Evolutionary conservation across 768 basidiomycete species (phyloP), one percentile per base, ranked within the genome.

Genomic region (Hemileccinum rubropunctum): DNA sequence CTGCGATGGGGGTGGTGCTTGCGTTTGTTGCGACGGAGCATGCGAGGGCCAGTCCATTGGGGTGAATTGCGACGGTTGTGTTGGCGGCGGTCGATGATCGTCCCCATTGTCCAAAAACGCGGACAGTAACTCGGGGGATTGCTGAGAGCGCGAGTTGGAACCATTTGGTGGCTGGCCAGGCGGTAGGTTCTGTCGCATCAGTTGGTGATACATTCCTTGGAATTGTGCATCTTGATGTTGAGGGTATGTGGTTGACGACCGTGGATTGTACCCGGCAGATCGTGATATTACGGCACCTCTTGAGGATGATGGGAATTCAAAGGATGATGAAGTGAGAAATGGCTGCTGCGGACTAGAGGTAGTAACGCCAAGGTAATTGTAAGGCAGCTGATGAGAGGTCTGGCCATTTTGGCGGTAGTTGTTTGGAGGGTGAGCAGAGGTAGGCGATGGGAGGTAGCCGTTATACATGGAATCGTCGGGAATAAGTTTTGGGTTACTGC

Each of bases 41-140:
- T 69, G 68, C 6, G 69, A 63, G 17, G 68, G 68, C 68, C 68
- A 69, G 45, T 69, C 68, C n/a, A 69, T 20, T 27, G 68, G 40
- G 4, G 34, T 42, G 10, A 59, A 69, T 13, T 65, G 65, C 1
- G 67, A 54, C 12, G 63, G 17, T n/a, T n/a, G n/a, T 21, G 57
- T 54, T 40, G 54, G 51, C 7, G 62, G 60, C 10, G 51, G 56
- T 27, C 65, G 53, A 14, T 56, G 62, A 23, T 68, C 66, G 11
- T 70, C 64, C 1, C 57, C 42, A 7, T 59, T 62, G 12, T 68
- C 69, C 23, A 69, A 44, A 40, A 63, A 69, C 3, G 62, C 53
- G 8, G 64, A 65, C n/a, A 70, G 56, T 33, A 68, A 26, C 38
- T 63, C 61, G 3, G 64, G 55, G 10, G 62, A 57, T 28, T 63